Evolutionary conservation across 208 protist species (phyloP).

Genomic region (Leptomonas seymouri): DNA sequence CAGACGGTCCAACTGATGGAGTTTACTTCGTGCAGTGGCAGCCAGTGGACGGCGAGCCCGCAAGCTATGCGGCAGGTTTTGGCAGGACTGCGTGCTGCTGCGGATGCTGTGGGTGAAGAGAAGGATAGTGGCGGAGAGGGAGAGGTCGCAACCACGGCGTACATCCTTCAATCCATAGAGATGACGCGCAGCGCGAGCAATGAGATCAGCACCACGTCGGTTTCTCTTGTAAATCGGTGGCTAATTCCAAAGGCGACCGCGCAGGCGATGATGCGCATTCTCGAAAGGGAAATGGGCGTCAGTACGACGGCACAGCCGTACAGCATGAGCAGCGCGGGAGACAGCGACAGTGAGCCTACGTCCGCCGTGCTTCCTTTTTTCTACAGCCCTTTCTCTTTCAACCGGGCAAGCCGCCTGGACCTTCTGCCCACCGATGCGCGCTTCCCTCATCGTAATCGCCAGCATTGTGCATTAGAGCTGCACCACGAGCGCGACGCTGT

Average conservation of each 20-base stretch:
- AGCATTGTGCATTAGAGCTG: constrained; percentile 60
- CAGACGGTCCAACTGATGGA: constrained; percentile 59
- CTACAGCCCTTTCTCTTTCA: constrained; percentile 73
- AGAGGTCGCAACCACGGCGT: constrained; percentile 11
- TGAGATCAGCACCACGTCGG: constrained; percentile 21
- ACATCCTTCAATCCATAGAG: constrained; percentile 47
- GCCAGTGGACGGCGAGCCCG: constrained; percentile 68
- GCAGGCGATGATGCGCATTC: constrained; percentile 33
- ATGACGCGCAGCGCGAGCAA: constrained; percentile 22
- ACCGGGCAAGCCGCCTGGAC: constrained; percentile 29
- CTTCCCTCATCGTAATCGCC: constrained; percentile 34
- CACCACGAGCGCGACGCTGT: constrained; percentile 38
- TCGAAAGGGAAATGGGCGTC: constrained; percentile 20
- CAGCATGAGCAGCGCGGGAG: neutral
- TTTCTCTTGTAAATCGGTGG: constrained; percentile 44
- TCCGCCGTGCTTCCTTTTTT: constrained; percentile 32
- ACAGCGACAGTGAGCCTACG: constrained; percentile 5
- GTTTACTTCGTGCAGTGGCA: constrained; percentile 53
- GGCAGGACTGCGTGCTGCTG: constrained; percentile 17
- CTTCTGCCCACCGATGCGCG: constrained; percentile 21
- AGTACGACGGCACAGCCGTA: constrained; percentile 8
- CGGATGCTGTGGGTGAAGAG: neutral
- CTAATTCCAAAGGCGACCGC: constrained; percentile 39
- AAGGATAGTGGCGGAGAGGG: constrained; percentile 5
- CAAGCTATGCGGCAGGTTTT: constrained; percentile 35